Conservation (phyloP, 176 grass and related monocot species). For the Eleusine indica region DNA sequence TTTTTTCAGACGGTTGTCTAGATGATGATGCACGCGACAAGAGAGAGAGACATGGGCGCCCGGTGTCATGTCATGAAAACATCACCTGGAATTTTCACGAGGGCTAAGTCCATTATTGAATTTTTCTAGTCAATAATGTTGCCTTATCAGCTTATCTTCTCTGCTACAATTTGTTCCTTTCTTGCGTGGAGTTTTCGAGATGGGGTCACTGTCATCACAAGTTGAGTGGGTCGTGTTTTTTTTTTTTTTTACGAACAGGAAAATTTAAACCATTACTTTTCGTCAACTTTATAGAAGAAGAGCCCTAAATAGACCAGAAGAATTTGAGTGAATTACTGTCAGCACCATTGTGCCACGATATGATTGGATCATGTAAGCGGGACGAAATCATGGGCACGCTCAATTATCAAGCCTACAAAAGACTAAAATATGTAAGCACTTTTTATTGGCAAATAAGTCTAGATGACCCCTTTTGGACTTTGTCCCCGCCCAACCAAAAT, state of each 20-base stretch:
- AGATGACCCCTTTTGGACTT: neutral
- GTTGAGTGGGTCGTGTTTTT: conserved; percentile 20
- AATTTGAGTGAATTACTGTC: neutral
- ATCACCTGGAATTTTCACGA: neutral
- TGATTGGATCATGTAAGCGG: neutral
- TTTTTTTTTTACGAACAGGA: neutral
- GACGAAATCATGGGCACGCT: neutral
- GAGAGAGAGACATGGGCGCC: neutral
- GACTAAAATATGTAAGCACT: neutral
- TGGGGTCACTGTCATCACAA: neutral
- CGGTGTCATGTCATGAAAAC: conserved; percentile 9
- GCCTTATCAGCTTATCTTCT: conserved; percentile 1
- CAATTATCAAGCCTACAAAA: conserved; percentile 27
- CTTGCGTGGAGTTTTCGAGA: neutral
- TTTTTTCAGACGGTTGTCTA: too few species aligned
- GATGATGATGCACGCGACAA: neutral
- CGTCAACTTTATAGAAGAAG: neutral
- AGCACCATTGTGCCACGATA: neutral
- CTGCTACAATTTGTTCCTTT: neutral
- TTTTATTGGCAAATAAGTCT: conserved; percentile 6
- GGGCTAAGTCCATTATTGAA: neutral
- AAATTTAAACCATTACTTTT: neutral
- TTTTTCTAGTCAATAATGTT: conserved; percentile 3
- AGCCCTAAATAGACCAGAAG: neutral
- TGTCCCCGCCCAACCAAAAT: conserved; percentile 9